phyloP scores from a whole-genome alignment of 768 basidiomycete species.

The Xerocomellus dryophilus region DNA sequence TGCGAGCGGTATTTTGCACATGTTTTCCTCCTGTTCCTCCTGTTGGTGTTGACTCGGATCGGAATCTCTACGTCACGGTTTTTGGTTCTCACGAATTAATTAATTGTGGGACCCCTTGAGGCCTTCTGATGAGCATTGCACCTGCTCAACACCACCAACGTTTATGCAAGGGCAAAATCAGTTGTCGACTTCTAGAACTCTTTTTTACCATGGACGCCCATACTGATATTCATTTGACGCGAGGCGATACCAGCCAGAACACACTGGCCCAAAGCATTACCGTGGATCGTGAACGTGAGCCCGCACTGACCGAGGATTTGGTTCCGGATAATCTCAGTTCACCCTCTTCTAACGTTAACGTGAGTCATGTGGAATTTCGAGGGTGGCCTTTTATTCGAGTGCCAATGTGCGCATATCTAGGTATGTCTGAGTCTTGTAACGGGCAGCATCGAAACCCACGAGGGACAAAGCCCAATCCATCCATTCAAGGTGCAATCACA shows the following conservation, averaged over 20 bases:
- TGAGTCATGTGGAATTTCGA: background rate
- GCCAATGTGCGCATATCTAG: conserved; percentile 18
- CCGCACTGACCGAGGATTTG: background rate
- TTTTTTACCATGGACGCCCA: conserved; percentile 7
- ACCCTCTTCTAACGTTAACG: conserved; percentile 6
- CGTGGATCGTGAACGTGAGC: background rate
- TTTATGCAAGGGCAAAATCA: no score
- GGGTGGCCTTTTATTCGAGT: background rate
- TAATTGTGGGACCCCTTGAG: no score
- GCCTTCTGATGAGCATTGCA: background rate
- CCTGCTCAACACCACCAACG: background rate
- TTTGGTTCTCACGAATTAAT: no score
- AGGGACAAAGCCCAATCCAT: background rate
- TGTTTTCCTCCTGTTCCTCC: background rate
- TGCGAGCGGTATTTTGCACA: background rate
- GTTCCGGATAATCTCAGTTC: background rate
- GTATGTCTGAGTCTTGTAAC: background rate
- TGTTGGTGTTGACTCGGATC: no score
- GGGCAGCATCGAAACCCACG: background rate
- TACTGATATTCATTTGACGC: background rate
- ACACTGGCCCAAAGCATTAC: background rate
- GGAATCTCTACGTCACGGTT: no score
- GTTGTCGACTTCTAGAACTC: background rate
- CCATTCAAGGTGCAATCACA: conserved; percentile 6
- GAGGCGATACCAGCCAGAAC: background rate